A percentile compares a stretch with the other conserved stretches of the same genome.
Conservation (phyloP, 2,329 filamentous ascomycete species). For the Trichoderma sp. region DNA sequence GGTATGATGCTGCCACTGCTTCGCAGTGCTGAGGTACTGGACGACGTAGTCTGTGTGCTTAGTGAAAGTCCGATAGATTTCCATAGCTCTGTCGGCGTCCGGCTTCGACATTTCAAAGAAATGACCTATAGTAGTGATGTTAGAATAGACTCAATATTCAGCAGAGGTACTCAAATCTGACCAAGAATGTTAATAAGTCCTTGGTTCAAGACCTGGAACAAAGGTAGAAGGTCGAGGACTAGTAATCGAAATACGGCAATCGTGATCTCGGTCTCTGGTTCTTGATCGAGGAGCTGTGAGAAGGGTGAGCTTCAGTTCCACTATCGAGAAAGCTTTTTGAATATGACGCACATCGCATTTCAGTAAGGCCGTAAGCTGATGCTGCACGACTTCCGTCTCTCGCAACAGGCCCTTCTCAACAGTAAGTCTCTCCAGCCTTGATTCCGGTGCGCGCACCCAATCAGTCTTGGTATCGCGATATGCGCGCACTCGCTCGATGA, state of each 20-base stretch:
- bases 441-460: slow-evolving; percentile 81
- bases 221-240: slow-evolving; percentile 80
- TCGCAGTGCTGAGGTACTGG: slow-evolving; percentile 79
- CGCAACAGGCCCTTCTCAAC: slow-evolving; percentile 90
- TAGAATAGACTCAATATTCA: background rate
- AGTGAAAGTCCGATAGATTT: slow-evolving; percentile 89
- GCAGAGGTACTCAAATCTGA: slow-evolving; percentile 42
- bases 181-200: slow-evolving; percentile 95
- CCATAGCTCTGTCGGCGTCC: slow-evolving; percentile 87
- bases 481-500: slow-evolving; percentile 76
- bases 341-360: slow-evolving; percentile 75
- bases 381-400: slow-evolving; percentile 87
- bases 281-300: slow-evolving; percentile 72
- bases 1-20: slow-evolving; percentile 89
- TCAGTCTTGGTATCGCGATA: slow-evolving; percentile 84
- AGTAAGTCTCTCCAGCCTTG: slow-evolving; percentile 76
- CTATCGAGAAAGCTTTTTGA: background rate
- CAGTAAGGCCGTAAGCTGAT: slow-evolving; percentile 78
- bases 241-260: slow-evolving; percentile 89
- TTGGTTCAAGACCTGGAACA: slow-evolving; percentile 96
- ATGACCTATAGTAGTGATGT: slow-evolving; percentile 58
- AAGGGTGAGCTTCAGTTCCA: background rate
- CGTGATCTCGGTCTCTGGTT: slow-evolving; percentile 94
- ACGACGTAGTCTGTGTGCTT: slow-evolving; percentile 91
- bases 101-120: slow-evolving; percentile 98